Base-by-base conservation (phyloP, 352 stramenopile genomes). In the Globisporangium cystogenes region DNA sequence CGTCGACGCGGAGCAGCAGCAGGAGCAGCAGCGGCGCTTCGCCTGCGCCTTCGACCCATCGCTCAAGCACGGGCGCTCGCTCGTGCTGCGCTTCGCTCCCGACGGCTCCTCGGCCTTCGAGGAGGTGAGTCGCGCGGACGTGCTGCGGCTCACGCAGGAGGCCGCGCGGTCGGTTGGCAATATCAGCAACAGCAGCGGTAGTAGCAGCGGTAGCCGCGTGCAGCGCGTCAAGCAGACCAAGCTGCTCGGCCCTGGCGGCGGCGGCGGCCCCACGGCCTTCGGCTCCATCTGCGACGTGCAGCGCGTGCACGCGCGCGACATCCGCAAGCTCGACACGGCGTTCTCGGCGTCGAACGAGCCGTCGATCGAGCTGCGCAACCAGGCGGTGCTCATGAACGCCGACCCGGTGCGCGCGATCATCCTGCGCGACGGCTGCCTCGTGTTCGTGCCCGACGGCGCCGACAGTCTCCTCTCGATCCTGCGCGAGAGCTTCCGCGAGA, bases 321-420 rank as follows among this genome's bases (percentile, higher is more conserved):
- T 90, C 12, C 74, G 80, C 10, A 84, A 84, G 55, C 70, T 90
- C 27, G 80, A 90, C 51, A 71, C 80, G 29, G 66, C 70, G 0
- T 90, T 88, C 55, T 72, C 71, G 0, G 64, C 78, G n/a, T 81
- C 72, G 7, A 86, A 84, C 44, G 69, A 77, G 41, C 51, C 56
- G 23, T 70, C 56, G 3, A 68, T 82, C 26, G 48, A 71, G 20
- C 55, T 79, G 14, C 63, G 68, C 29, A 72, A 74, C 48, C 74
- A 75, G 59, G 71, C 56, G 27, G 76, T 66, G 59, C 67, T 72
- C 10, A 68, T 82, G 49, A 77, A 78, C 36, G 62, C 66, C 35
- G 73, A 84, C 48, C 73, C 73, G 2, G 49, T 84, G 21, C 65
- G 73, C 15, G 57, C 65, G 23, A 67, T 84, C 36, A 67, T 84